These are phyloP conservation scores for Dichomitus squalens DNA, from an alignment of 1,284 basidiomycete species.

Conservation along the genomic window DNA sequence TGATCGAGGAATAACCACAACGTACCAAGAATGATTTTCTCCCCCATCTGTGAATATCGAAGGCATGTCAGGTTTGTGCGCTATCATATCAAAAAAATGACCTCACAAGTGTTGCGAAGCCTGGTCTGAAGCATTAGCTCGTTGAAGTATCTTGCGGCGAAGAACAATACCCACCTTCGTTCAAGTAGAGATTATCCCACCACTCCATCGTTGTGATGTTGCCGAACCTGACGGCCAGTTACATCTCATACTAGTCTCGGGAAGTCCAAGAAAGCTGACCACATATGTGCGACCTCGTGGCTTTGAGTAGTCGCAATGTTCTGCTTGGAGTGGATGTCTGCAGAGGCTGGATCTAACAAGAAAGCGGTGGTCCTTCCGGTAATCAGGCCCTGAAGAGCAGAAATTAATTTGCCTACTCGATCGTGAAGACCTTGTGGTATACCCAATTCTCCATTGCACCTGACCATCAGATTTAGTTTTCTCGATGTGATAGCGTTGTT, in stretches of 20 bases:
- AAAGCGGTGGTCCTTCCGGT: conserved; percentile 87
- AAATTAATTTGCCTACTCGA: not conserved
- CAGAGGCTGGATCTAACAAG: conserved; percentile 80
- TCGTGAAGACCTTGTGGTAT: conserved; percentile 3
- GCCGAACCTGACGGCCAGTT: conserved; percentile 63
- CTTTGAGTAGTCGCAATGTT: conserved; percentile 78
- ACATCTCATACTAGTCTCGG: not conserved
- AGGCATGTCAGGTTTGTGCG: not conserved
- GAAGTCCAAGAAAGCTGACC: conserved; percentile 49
- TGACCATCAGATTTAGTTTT: conserved; percentile 14
- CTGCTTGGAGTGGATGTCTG: conserved; percentile 80
- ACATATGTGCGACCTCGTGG: conserved; percentile 87
- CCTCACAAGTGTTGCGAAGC: conserved; percentile 81
- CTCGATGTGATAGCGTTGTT: not conserved
- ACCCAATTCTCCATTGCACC: conserved; percentile 96
- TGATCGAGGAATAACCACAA: conserved; percentile 1
- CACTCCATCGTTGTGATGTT: conserved; percentile 93
- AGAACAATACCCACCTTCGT: conserved; percentile 55
- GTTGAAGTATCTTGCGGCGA: conserved; percentile 9
- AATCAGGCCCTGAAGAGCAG: conserved; percentile 69
- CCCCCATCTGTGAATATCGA: conserved; percentile 67
- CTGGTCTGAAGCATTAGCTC: conserved; percentile 39
- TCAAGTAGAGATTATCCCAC: conserved; percentile 92
- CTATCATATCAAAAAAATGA: no score
- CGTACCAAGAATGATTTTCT: conserved; percentile 86